Conservation (phyloP, 2,329 filamentous ascomycete species). For the Fusarium circinatum region DNA sequence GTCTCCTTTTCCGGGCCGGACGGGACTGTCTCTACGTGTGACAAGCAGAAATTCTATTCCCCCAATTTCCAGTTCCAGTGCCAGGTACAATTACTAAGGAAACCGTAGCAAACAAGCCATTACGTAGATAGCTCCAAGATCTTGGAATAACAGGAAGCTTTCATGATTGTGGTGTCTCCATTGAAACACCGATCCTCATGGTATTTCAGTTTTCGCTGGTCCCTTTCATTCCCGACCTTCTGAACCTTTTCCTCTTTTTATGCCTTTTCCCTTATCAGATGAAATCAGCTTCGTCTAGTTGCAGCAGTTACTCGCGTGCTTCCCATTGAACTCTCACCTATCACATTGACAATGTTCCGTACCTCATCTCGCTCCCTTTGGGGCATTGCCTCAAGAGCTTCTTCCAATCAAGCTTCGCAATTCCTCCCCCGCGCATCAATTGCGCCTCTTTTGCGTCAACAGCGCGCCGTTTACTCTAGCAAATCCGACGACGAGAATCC, state of each 20-base stretch:
- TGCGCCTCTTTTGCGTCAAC: conserved; percentile 21
- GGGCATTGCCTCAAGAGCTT: conserved; percentile 33
- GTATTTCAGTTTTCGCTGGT: conserved; percentile 15
- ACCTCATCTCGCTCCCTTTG: conserved; percentile 39
- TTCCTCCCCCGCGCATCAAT: conserved; percentile 13
- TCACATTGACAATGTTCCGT: conserved; percentile 45
- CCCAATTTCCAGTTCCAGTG: not conserved
- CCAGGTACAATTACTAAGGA: conserved; percentile 3
- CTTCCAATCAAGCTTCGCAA: not conserved
- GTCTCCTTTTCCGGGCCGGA: conserved; percentile 1
- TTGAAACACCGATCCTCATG: not conserved
- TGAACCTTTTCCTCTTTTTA: not conserved
- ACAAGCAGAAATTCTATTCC: conserved; percentile 25
- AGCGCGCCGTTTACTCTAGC: conserved; percentile 40
- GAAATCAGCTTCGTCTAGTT: not conserved
- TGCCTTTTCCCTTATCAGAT: not conserved
- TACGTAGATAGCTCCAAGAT: conserved; percentile 30
- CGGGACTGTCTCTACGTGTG: not conserved
- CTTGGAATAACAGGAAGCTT: conserved; percentile 26
- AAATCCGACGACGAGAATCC: conserved; percentile 36
- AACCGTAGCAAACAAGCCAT: conserved; percentile 13
- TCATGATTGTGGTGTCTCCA: conserved; percentile 23
- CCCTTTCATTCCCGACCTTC: not conserved
- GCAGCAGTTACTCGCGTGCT: conserved; percentile 4
- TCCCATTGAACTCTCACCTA: conserved; percentile 4